phyloP scores from a whole-genome alignment of 306 rosid genomes.

The Amphicarpaea edgeworthii region DNA sequence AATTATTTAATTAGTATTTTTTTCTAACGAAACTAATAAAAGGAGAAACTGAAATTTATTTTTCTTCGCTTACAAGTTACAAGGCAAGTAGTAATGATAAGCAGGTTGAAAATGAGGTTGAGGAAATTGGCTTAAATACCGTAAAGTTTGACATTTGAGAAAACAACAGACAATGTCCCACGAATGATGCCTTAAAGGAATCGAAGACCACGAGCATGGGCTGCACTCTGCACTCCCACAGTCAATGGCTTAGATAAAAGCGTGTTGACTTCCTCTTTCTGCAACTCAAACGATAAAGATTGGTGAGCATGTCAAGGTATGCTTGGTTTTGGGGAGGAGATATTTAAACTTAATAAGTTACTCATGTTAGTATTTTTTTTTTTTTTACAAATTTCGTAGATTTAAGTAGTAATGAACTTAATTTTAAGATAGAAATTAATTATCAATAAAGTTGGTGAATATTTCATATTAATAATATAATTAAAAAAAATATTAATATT shows the following conservation, averaged over 20 bases:
- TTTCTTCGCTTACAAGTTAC: not conserved
- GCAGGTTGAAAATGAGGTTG: not conserved
- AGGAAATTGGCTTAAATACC: slow-evolving; percentile 1
- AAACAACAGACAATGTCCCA: not conserved
- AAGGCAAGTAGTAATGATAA: slow-evolving; percentile 1
- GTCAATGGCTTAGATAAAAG: not conserved
- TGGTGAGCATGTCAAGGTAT: too few species aligned
- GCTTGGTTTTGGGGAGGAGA: too few species aligned
- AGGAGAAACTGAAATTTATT: not conserved
- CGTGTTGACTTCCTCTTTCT: slow-evolving; percentile 2
- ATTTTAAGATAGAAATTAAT: too few species aligned
- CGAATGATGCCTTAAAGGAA: slow-evolving; percentile 1
- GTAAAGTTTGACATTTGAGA: slow-evolving; percentile 33
- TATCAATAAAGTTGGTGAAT: too few species aligned
- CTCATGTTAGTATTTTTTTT: too few species aligned
- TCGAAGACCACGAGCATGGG: not conserved
- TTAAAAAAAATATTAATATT: too few species aligned
- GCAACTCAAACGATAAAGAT: too few species aligned
- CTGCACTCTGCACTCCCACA: not conserved
- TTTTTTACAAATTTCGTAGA: too few species aligned
- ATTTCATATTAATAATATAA: too few species aligned
- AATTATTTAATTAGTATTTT: not conserved
- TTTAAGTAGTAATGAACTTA: too few species aligned
- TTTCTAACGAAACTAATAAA: not conserved
- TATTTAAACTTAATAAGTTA: too few species aligned